Percentiles rank a stretch among this genome's conserved stretches.
These are phyloP conservation scores for Meyerozyma athensensis DNA, from an alignment of 1,139 yeast genomes.

Conservation along the genomic window DNA sequence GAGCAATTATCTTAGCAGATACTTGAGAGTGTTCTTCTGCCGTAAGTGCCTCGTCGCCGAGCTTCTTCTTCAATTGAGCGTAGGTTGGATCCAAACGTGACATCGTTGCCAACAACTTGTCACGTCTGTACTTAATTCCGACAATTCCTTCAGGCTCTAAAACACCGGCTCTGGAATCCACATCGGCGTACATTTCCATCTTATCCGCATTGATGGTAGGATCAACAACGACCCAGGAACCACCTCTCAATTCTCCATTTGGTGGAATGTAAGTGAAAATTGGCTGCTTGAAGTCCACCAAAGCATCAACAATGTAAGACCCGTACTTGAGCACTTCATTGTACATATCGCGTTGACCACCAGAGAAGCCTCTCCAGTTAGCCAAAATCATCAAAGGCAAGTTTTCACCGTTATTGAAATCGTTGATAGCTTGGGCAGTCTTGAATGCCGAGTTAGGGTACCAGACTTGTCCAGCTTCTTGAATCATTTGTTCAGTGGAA, in stretches of 20 bases:
- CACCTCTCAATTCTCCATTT: constrained; percentile 97
- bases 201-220: constrained; percentile 94
- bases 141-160: constrained; percentile 99
- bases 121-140: constrained; percentile 94
- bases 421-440: constrained; percentile 97
- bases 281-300: constrained; percentile 94
- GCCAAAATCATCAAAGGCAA: constrained; percentile 96
- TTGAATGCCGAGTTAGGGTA: constrained; percentile 98
- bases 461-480: constrained; percentile 99
- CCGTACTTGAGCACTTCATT: constrained; percentile 97
- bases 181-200: constrained; percentile 99
- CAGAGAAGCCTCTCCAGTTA: constrained; percentile 99
- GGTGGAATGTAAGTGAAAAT: constrained; percentile 97
- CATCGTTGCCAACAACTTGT: constrained; percentile 85
- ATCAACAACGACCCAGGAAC: constrained; percentile 99
- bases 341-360: constrained; percentile 99
- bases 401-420: constrained; percentile 96
- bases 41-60: constrained; percentile 47
- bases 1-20: constrained; percentile 62
- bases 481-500: constrained; percentile 80
- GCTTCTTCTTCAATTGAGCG: constrained; percentile 57
- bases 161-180: constrained; percentile 96
- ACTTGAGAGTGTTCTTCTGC: constrained; percentile 65
- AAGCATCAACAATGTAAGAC: constrained; percentile 92
- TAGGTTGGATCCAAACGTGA: constrained; percentile 78